Conservation (phyloP, 2,329 filamentous ascomycete species). For the Didymella arachidicola region DNA sequence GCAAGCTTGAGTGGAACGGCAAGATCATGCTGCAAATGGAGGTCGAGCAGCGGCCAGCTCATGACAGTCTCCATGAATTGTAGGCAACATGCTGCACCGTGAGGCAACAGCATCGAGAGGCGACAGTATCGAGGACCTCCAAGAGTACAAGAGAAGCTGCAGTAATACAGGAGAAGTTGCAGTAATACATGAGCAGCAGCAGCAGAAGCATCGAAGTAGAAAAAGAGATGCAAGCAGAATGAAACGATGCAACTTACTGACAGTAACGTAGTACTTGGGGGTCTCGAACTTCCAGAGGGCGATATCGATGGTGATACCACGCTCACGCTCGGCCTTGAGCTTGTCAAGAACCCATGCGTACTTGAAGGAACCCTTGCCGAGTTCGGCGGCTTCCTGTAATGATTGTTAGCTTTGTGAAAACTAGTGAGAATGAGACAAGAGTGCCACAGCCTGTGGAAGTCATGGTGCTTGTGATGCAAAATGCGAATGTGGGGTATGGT, state of each 20-base stretch:
- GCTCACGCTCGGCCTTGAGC: slow-evolving; percentile 99
- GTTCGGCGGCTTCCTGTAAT: slow-evolving; percentile 90
- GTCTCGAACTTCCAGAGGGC: slow-evolving; percentile 99
- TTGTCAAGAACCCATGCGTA: slow-evolving; percentile 99
- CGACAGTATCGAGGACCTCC: too few species aligned
- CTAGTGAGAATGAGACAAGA: slow-evolving; percentile 3
- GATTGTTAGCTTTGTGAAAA: slow-evolving; percentile 48
- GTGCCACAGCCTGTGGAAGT: slow-evolving; percentile 3
- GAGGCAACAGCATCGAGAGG: too few species aligned
- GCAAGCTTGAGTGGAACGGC: too few species aligned
- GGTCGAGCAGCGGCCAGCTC: too few species aligned
- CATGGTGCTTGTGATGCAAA: slow-evolving; percentile 18
- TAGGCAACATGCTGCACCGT: too few species aligned
- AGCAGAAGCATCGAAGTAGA: too few species aligned
- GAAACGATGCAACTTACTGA: slow-evolving; percentile 59
- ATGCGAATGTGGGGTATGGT: slow-evolving; percentile 43
- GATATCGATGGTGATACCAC: slow-evolving; percentile 99
- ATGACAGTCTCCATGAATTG: too few species aligned
- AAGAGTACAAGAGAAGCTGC: too few species aligned
- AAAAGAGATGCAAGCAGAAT: too few species aligned
- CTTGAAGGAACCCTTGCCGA: slow-evolving; percentile 99
- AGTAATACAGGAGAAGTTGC: too few species aligned
- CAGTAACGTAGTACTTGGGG: slow-evolving; percentile 95
- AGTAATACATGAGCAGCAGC: too few species aligned
- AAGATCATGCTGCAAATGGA: too few species aligned